phyloP scores from a whole-genome alignment of 352 stramenopile genomes.

The Phytophthora melonis region DNA sequence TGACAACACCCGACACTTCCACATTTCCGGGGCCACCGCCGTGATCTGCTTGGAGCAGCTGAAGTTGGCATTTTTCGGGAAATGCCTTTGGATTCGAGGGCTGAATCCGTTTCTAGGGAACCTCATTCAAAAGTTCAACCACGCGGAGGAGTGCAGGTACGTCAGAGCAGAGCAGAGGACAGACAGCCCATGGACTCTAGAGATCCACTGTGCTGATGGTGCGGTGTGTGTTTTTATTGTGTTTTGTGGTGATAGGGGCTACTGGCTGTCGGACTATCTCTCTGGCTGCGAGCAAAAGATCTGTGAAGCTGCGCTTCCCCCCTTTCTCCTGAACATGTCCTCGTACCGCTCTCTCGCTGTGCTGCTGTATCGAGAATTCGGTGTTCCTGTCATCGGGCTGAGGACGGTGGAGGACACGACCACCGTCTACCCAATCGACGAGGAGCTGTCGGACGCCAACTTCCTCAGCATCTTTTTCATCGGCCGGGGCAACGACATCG shows the following conservation, averaged over 20 bases:
- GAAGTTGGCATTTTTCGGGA: constrained; percentile 75
- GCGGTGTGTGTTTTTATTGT: too few species aligned
- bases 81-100: constrained; percentile 76
- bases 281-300: constrained; percentile 64
- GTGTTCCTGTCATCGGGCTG: constrained; percentile 61
- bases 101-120: constrained; percentile 84
- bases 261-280: constrained; percentile 77
- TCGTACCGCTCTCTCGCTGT: constrained; percentile 60
- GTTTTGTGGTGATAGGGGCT: constrained; percentile 38
- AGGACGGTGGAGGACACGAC: constrained; percentile 64
- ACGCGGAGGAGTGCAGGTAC: constrained; percentile 56
- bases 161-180: not conserved
- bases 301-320: constrained; percentile 62
- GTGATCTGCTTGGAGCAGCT: constrained; percentile 85
- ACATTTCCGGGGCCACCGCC: constrained; percentile 73
- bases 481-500: constrained; percentile 52
- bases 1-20: constrained; percentile 77
- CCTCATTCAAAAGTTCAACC: constrained; percentile 65
- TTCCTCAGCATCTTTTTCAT: constrained; percentile 78
- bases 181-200: too few species aligned
- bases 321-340: constrained; percentile 60
- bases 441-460: constrained; percentile 49
- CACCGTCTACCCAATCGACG: constrained; percentile 60
- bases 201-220: too few species aligned
- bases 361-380: constrained; percentile 75